Evolutionary conservation across 371 early-diverging fungal genomes (phyloP).

Genomic region (Mucor indicus): DNA sequence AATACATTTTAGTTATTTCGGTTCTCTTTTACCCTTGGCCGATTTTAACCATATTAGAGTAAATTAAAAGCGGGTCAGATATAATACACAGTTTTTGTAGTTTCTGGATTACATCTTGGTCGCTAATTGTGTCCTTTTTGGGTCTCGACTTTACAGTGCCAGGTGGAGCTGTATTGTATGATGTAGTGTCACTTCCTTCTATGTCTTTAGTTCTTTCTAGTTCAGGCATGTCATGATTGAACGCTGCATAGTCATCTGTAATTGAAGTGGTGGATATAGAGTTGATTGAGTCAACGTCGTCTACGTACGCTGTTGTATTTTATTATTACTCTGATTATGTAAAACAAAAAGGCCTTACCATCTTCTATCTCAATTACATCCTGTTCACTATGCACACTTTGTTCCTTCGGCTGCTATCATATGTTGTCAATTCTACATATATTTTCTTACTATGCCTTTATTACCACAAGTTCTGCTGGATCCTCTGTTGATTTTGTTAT

Average conservation of each 20-base stretch:
- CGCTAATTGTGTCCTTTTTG: constrained; percentile 35
- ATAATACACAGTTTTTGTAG: constrained; percentile 84
- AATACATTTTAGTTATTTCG: neutral
- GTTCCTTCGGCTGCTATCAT: too few relatives aligned
- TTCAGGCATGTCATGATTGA: neutral
- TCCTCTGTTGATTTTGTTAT: constrained; percentile 15
- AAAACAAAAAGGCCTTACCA: neutral
- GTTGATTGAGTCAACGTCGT: neutral
- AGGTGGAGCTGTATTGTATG: neutral
- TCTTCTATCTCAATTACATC: neutral
- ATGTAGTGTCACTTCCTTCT: neutral
- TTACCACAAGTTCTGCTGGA: too few relatives aligned
- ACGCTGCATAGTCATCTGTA: neutral
- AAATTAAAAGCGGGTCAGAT: constrained; percentile 77
- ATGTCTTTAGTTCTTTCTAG: neutral
- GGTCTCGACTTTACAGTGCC: constrained; percentile 24
- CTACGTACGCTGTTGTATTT: neutral
- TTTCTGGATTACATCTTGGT: constrained; percentile 75
- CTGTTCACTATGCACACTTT: too few relatives aligned
- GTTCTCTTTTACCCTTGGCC: constrained; percentile 77
- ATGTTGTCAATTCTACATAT: too few relatives aligned
- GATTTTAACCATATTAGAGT: constrained; percentile 78
- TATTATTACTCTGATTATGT: neutral
- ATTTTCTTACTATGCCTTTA: too few relatives aligned
- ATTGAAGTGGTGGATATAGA: neutral